phyloP scores from a whole-genome alignment of 306 rosid species.

The Pueraria montana region DNA sequence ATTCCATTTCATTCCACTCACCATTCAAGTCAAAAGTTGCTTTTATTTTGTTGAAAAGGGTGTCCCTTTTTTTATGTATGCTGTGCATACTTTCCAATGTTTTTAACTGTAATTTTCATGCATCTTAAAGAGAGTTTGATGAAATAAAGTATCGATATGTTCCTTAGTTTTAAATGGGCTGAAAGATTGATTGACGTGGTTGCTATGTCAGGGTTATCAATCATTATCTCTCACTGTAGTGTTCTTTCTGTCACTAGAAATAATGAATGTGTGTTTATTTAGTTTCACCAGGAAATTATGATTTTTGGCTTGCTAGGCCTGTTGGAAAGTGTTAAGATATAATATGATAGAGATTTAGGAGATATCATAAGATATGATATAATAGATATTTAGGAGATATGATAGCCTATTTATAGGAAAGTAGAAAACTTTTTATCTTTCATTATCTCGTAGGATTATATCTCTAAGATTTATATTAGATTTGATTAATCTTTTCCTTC shows the following conservation, averaged over 20 bases:
- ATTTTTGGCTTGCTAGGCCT: not conserved
- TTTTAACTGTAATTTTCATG: constrained; percentile 4
- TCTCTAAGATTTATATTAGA: too few relatives aligned
- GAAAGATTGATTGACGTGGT: not conserved
- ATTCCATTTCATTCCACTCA: not conserved
- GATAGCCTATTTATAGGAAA: too few relatives aligned
- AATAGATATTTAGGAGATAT: too few relatives aligned
- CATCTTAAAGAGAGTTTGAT: not conserved
- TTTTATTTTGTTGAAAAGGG: not conserved
- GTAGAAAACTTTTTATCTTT: too few relatives aligned
- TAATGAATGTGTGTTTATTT: constrained; percentile 9
- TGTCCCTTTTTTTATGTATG: not conserved
- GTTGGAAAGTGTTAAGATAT: too few relatives aligned
- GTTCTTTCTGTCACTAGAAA: not conserved
- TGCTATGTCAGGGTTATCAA: not conserved
- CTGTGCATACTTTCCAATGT: not conserved
- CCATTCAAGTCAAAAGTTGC: not conserved
- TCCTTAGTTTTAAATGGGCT: not conserved
- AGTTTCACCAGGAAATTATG: constrained; percentile 13
- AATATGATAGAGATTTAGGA: too few relatives aligned
- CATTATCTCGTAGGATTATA: too few relatives aligned
- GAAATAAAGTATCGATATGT: not conserved
- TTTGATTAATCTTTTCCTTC: too few relatives aligned
- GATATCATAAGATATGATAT: too few relatives aligned
- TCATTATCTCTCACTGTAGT: constrained; percentile 22